A percentile compares a stretch with the other conserved stretches of the same genome.
Conservation (phyloP, 129 eudicot species). For the Lonicera japonica region DNA sequence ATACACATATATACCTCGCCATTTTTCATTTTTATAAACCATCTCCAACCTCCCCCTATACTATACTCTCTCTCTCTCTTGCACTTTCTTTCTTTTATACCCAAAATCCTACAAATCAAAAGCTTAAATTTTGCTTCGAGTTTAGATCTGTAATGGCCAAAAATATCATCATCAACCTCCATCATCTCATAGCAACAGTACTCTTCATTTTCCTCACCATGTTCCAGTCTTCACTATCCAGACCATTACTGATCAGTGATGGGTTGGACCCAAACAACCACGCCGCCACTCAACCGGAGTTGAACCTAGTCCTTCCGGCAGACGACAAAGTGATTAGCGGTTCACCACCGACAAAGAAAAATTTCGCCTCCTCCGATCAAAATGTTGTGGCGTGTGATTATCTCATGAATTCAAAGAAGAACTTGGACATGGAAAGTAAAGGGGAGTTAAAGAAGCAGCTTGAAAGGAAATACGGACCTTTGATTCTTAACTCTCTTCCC, state of each 20-base stretch:
- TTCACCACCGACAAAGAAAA: neutral
- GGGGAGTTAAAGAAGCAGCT: neutral
- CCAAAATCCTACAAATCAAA: no score
- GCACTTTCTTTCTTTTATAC: no score
- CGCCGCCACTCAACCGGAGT: neutral
- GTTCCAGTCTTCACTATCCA: neutral
- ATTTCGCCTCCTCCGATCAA: no score
- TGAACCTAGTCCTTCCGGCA: neutral
- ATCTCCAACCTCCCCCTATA: neutral
- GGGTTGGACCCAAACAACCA: neutral
- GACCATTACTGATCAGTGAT: neutral
- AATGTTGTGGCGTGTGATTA: no score
- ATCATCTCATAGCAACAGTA: neutral
- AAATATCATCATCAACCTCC: neutral
- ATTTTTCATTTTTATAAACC: no score
- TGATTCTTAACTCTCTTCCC: slow-evolving; percentile 6
- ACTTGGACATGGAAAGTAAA: no score
- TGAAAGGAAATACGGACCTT: neutral
- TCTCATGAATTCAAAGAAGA: no score
- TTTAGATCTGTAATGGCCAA: neutral
- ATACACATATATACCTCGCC: no score
- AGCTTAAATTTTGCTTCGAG: neutral
- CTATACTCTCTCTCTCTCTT: neutral
- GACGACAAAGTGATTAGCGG: neutral
- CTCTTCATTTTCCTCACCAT: neutral